These are phyloP conservation scores for Leucoagaricus sp. DNA, from an alignment of 1,284 basidiomycete species.

Conservation along the genomic window DNA sequence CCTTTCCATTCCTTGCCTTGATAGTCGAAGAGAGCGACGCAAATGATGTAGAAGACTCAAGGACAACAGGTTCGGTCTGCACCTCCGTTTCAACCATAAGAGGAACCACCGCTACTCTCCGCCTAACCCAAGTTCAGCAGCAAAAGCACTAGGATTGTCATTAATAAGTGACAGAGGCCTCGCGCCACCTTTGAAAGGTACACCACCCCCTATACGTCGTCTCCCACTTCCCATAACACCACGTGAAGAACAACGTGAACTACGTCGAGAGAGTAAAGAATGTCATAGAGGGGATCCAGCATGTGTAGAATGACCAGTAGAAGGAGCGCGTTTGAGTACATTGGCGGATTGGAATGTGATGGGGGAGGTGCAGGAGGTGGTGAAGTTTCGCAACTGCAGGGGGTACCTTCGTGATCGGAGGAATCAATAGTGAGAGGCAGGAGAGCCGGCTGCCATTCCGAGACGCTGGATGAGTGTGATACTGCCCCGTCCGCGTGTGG, in stretches of 20 bases:
- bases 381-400: conserved; percentile 35
- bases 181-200: conserved; percentile 63
- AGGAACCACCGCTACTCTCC: background rate
- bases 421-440: conserved; percentile 52
- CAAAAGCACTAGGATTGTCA: conserved; percentile 33
- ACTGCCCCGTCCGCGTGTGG: conserved; percentile 47
- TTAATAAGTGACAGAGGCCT: conserved; percentile 69
- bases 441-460: conserved; percentile 55
- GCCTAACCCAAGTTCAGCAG: conserved; percentile 13
- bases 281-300: conserved; percentile 47
- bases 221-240: conserved; percentile 34
- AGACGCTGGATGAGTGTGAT: conserved; percentile 65
- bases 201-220: conserved; percentile 49
- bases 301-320: conserved; percentile 55
- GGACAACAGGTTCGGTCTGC: conserved; percentile 35
- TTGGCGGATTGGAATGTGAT: conserved; percentile 52
- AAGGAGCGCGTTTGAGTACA: conserved; percentile 61
- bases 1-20: conserved; percentile 14
- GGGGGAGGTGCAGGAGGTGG: conserved; percentile 52
- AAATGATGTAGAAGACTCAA: background rate
- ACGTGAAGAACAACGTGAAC: conserved; percentile 29
- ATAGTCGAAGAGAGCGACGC: conserved; percentile 25
- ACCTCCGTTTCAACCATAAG: conserved; percentile 36
- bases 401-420: conserved; percentile 31
- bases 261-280: conserved; percentile 42